Conservation (phyloP, 1,139 yeast genomes). For the Blastobotrys capitulatus region DNA sequence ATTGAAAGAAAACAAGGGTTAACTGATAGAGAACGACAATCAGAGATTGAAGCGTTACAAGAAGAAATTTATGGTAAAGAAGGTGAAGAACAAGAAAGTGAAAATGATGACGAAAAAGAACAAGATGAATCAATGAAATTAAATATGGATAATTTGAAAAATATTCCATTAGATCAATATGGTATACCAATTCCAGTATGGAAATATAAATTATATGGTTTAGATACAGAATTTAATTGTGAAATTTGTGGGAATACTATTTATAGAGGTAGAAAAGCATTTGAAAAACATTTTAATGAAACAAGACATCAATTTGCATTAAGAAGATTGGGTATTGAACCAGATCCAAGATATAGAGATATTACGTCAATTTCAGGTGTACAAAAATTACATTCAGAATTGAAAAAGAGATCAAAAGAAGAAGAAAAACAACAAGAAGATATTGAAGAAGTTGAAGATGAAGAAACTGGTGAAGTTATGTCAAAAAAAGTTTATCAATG, state of each 20-base stretch:
- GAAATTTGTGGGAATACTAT: slow-evolving; percentile 79
- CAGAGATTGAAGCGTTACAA: slow-evolving; percentile 47
- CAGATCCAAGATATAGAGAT: slow-evolving; percentile 52
- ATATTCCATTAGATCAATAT: slow-evolving; percentile 78
- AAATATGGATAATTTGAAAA: slow-evolving; percentile 40
- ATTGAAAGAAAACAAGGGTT: slow-evolving; percentile 62
- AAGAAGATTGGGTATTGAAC: slow-evolving; percentile 65
- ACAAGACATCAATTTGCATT: slow-evolving; percentile 70
- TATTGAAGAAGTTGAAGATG: slow-evolving; percentile 81
- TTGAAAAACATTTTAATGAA: slow-evolving; percentile 68
- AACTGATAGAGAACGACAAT: slow-evolving; percentile 65
- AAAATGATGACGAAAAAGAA: slow-evolving; percentile 21
- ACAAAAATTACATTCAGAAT: neutral
- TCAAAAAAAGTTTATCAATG: slow-evolving; percentile 75
- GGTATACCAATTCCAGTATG: slow-evolving; percentile 92
- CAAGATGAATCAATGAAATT: slow-evolving; percentile 21
- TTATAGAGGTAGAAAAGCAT: slow-evolving; percentile 70
- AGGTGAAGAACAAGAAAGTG: slow-evolving; percentile 18
- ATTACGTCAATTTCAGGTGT: slow-evolving; percentile 55
- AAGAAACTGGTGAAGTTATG: slow-evolving; percentile 83
- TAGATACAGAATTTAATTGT: slow-evolving; percentile 67
- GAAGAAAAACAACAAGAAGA: slow-evolving; percentile 46
- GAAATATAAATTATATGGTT: slow-evolving; percentile 86
- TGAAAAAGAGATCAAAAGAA: slow-evolving; percentile 34
- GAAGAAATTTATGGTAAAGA: slow-evolving; percentile 21